phyloP scores from a whole-genome alignment of 2,329 filamentous ascomycete species.

The Cladosporium velox region DNA sequence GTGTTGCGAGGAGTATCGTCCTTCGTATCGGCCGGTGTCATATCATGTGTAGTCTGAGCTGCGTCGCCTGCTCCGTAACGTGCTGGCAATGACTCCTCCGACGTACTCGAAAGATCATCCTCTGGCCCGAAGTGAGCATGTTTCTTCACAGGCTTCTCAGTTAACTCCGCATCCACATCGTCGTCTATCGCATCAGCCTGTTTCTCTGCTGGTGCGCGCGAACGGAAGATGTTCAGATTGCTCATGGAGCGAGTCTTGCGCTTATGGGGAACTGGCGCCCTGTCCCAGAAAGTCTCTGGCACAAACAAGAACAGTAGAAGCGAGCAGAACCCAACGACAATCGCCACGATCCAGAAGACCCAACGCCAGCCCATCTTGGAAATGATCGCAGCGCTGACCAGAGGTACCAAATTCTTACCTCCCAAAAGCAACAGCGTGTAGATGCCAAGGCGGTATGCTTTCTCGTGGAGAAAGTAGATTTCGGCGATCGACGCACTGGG shows the following conservation, averaged over 20 bases:
- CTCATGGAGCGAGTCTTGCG: background rate
- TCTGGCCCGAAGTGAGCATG: constrained; percentile 29
- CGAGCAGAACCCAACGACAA: constrained; percentile 72
- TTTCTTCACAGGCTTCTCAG: constrained; percentile 17
- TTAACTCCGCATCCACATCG: background rate
- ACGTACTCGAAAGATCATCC: constrained; percentile 2
- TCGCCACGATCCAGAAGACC: constrained; percentile 68
- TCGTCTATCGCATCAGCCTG: background rate
- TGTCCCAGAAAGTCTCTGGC: constrained; percentile 94
- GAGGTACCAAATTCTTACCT: constrained; percentile 79
- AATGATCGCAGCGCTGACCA: constrained; percentile 85
- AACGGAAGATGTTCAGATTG: background rate
- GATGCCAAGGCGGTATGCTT: constrained; percentile 88
- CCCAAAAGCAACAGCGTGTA: constrained; percentile 87
- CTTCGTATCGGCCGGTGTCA: background rate
- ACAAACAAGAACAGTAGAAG: constrained; percentile 83
- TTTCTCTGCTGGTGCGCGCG: background rate
- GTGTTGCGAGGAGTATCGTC: background rate
- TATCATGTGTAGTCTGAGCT: background rate
- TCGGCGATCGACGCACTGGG: constrained; percentile 93
- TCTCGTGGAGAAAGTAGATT: constrained; percentile 93
- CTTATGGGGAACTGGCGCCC: constrained; percentile 61
- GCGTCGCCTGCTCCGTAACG: too few species aligned
- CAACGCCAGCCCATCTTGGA: constrained; percentile 72
- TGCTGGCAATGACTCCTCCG: background rate